phyloP scores from a whole-genome alignment of 768 basidiomycete genomes.

The Termitomyces sp. region DNA sequence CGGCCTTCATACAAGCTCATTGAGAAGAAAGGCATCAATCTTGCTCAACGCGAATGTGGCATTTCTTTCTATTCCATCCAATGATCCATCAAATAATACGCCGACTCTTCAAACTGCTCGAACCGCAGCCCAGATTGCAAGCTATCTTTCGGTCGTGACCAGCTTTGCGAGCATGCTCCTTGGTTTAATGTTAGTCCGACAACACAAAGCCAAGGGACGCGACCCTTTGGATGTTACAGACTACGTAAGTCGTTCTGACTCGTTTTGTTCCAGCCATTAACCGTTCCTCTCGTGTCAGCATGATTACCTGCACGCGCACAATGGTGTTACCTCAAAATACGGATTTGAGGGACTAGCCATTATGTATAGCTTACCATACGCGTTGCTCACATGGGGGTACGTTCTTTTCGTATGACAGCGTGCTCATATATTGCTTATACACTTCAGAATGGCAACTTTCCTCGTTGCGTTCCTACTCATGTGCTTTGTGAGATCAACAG shows the following conservation, averaged over 20 bases:
- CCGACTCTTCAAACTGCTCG: constrained; percentile 8
- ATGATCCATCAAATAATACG: constrained; percentile 31
- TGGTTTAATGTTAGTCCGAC: constrained; percentile 40
- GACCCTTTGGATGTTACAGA: constrained; percentile 16
- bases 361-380: constrained; percentile 9
- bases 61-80: constrained; percentile 44
- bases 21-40: constrained; percentile 39
- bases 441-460: neutral
- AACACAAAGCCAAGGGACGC: constrained; percentile 31
- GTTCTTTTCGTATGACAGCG: neutral
- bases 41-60: constrained; percentile 48
- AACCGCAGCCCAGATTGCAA: constrained; percentile 33
- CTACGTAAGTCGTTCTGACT: neutral
- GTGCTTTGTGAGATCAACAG: constrained; percentile 1
- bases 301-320: neutral
- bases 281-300: neutral
- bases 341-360: constrained; percentile 3
- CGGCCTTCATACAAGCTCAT: constrained; percentile 24
- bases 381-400: constrained; percentile 8
- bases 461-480: neutral
- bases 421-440: neutral
- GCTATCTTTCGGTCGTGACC: constrained; percentile 41
- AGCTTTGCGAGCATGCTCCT: constrained; percentile 42
- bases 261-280: neutral
- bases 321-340: neutral